These are phyloP conservation scores for Hyaloscypha hepaticicola DNA, from an alignment of 495 filamentous ascomycete species.

Conservation along the genomic window DNA sequence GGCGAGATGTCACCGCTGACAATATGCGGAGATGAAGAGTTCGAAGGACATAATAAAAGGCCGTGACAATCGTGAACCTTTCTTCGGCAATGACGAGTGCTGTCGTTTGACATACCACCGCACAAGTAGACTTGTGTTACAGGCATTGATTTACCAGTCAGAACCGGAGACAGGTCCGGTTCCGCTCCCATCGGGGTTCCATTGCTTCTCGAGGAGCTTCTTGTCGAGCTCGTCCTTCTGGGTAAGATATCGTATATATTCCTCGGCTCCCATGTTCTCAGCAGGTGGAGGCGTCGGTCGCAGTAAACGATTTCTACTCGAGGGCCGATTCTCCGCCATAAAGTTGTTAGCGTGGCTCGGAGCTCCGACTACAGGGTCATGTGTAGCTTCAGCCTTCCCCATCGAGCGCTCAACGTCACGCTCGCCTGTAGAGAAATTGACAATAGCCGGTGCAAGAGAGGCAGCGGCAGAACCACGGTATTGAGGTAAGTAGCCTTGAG, in stretches of 20 bases:
- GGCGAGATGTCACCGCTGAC: not conserved
- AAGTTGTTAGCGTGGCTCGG: constrained; percentile 1
- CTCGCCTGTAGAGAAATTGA: constrained; percentile 8
- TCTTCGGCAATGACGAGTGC: too few species aligned
- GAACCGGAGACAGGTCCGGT: constrained; percentile 18
- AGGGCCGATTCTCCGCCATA: constrained; percentile 16
- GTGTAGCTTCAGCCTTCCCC: constrained; percentile 5
- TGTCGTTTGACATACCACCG: too few species aligned
- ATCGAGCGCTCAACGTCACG: constrained; percentile 5
- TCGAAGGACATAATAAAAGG: not conserved
- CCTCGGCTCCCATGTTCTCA: constrained; percentile 20
- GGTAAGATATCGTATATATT: constrained; percentile 22
- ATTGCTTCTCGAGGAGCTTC: constrained; percentile 19
- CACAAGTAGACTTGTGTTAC: too few species aligned
- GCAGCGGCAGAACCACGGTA: constrained; percentile 33
- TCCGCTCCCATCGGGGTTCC: constrained; percentile 14
- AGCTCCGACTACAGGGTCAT: not conserved
- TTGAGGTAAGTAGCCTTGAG: constrained; percentile 31
- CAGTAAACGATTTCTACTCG: constrained; percentile 4
- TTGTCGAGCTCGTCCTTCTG: constrained; percentile 25
- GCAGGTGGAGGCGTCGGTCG: not conserved
- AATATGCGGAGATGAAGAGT: not conserved
- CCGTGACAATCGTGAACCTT: not conserved
- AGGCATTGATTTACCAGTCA: constrained; percentile 17
- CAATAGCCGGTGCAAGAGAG: constrained; percentile 29